phyloP scores from a whole-genome alignment of 1,139 yeast species.

The Debaryomyces subglobosus region DNA sequence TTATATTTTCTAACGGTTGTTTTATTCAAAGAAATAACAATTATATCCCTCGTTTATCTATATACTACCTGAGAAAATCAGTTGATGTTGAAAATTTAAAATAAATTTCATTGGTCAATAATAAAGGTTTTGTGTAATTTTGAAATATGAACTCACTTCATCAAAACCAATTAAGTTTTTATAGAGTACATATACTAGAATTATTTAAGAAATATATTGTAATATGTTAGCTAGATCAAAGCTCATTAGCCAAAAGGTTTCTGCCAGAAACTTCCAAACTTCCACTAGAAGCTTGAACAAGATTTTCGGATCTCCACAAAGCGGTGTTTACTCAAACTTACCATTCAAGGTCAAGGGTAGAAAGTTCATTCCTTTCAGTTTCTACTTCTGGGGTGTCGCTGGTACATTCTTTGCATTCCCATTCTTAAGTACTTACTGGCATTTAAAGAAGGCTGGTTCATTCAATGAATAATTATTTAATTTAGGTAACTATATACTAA shows the following conservation, averaged over 20 bases:
- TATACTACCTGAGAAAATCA: slow-evolving; percentile 3
- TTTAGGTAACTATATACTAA: slow-evolving; percentile 11
- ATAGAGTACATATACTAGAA: background rate
- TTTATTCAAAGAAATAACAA: background rate
- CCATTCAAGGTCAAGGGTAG: slow-evolving; percentile 94
- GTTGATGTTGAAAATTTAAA: slow-evolving; percentile 9
- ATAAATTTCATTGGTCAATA: slow-evolving; percentile 18
- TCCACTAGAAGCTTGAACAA: slow-evolving; percentile 39
- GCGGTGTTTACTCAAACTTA: slow-evolving; percentile 87
- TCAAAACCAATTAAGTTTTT: background rate
- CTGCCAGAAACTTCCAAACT: slow-evolving; percentile 43
- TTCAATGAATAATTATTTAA: slow-evolving; percentile 26
- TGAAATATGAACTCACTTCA: slow-evolving; percentile 7
- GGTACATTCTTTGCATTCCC: slow-evolving; percentile 64
- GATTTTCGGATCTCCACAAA: slow-evolving; percentile 55
- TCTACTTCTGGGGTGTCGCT: slow-evolving; percentile 79
- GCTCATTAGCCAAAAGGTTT: slow-evolving; percentile 26
- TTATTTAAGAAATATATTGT: background rate
- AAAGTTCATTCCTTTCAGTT: slow-evolving; percentile 76
- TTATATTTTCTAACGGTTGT: slow-evolving; percentile 17
- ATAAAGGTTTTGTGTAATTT: slow-evolving; percentile 13
- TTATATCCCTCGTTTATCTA: background rate
- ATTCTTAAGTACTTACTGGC: slow-evolving; percentile 67
- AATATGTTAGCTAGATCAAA: slow-evolving; percentile 27
- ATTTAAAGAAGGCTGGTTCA: slow-evolving; percentile 75